A percentile compares a stretch with the other conserved stretches of the same genome.
Conservation (phyloP, 2,329 filamentous ascomycete species). For the Biscogniauxia marginata region DNA sequence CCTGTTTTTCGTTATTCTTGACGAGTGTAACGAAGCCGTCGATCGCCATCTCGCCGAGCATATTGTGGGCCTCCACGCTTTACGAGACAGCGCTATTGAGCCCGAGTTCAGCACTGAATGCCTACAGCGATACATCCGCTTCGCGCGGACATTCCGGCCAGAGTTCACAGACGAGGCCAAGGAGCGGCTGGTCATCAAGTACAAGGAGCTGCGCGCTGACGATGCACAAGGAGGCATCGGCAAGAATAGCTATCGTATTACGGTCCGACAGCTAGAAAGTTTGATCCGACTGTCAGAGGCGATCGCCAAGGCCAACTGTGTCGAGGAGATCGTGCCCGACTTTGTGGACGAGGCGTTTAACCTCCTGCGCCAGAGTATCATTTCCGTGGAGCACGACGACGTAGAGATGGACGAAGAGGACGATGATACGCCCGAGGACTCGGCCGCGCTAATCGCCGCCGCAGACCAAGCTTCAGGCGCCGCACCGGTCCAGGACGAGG, state of each 20-base stretch:
- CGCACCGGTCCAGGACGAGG: conserved; percentile 34
- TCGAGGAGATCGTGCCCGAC: conserved; percentile 78
- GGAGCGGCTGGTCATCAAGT: conserved; percentile 80
- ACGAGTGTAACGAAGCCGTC: conserved; percentile 90
- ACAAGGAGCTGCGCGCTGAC: conserved; percentile 91
- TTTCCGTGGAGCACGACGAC: conserved; percentile 96
- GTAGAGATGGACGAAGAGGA: conserved; percentile 89
- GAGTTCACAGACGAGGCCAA: conserved; percentile 89
- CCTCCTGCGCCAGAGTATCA: conserved; percentile 89
- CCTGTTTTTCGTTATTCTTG: conserved; percentile 95
- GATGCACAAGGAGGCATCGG: conserved; percentile 93
- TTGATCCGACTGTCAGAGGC: conserved; percentile 95
- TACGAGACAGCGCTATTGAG: conserved; percentile 85
- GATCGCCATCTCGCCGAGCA: conserved; percentile 91
- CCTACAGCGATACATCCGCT: conserved; percentile 94
- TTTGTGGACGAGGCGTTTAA: conserved; percentile 94
- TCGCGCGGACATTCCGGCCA: conserved; percentile 90
- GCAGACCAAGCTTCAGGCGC: conserved; percentile 50
- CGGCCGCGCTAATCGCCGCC: conserved; percentile 45
- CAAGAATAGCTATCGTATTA: conserved; percentile 95
- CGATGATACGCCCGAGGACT: conserved; percentile 49
- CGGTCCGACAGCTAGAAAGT: conserved; percentile 90
- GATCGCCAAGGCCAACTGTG: conserved; percentile 97
- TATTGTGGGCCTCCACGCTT: conserved; percentile 90
- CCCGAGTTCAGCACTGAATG: conserved; percentile 97